Conservation (phyloP, 2,329 filamentous ascomycete genomes). For the Ophiocordyceps robertsii region DNA sequence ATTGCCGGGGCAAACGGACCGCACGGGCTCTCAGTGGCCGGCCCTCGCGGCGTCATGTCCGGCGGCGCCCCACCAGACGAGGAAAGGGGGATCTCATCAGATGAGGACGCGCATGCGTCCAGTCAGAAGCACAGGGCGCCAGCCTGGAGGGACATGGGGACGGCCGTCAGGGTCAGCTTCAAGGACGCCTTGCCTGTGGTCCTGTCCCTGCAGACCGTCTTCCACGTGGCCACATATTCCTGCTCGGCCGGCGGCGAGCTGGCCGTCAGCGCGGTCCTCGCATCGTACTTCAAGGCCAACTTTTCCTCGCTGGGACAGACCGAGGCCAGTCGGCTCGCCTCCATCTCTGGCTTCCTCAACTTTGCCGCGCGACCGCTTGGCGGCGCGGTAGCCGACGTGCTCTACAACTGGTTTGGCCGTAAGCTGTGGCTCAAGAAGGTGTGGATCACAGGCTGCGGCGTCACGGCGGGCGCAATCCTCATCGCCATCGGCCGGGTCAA, state of each 20-base stretch:
- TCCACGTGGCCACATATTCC: conserved; percentile 42
- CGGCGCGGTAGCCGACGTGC: conserved; percentile 39
- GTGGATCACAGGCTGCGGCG: conserved; percentile 42
- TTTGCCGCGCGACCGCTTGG: conserved; percentile 53
- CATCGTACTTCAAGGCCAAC: conserved; percentile 45
- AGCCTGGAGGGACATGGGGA: conserved; percentile 37
- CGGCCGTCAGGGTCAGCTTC: conserved; percentile 42
- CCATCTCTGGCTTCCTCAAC: conserved; percentile 68
- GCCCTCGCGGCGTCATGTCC: conserved; percentile 34
- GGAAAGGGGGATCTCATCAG: conserved; percentile 19
- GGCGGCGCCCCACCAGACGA: conserved; percentile 20
- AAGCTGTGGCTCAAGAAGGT: conserved; percentile 21
- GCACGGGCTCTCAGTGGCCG: conserved; percentile 22
- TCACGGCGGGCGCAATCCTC: conserved; percentile 43
- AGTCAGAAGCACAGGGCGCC: conserved; percentile 31
- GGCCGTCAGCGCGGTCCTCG: conserved; percentile 46
- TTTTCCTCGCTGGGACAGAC: conserved; percentile 45
- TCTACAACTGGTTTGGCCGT: conserved; percentile 27
- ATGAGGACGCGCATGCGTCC: conserved; percentile 19
- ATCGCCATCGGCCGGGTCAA: conserved; percentile 52
- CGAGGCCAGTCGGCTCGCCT: conserved; percentile 44
- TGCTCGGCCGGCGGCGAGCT: conserved; percentile 52
- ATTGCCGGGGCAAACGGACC: conserved; percentile 32
- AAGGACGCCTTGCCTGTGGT: conserved; percentile 30
- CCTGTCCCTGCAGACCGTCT: conserved; percentile 39